Evolutionary conservation across 2,329 filamentous ascomycete species (phyloP).

Genomic region (Monosporascus ibericus): DNA sequence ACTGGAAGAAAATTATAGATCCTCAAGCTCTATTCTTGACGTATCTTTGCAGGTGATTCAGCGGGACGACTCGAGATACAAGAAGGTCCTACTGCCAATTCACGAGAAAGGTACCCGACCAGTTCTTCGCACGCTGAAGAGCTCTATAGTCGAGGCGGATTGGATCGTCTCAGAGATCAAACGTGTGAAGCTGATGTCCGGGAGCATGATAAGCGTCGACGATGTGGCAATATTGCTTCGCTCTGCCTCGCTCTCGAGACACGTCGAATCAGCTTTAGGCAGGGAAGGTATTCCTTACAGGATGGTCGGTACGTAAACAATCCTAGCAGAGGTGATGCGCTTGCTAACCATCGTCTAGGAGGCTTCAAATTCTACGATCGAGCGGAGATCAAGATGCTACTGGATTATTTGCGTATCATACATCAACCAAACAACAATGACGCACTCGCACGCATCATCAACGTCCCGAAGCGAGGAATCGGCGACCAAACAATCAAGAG

Average conservation of each 20-base stretch:
- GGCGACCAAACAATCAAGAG: slow-evolving; percentile 72
- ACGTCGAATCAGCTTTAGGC: slow-evolving; percentile 78
- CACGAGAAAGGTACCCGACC: slow-evolving; percentile 75
- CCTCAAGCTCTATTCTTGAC: slow-evolving; percentile 75
- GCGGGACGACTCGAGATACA: slow-evolving; percentile 74
- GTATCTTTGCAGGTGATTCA: slow-evolving; percentile 82
- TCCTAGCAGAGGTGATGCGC: not conserved
- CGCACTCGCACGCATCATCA: slow-evolving; percentile 76
- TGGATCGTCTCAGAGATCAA: slow-evolving; percentile 87
- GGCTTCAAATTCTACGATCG: slow-evolving; percentile 90
- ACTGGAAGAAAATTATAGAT: slow-evolving; percentile 91
- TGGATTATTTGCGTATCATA: slow-evolving; percentile 85
- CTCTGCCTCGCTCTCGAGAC: slow-evolving; percentile 73
- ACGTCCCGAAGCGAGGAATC: slow-evolving; percentile 73
- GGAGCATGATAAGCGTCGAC: slow-evolving; percentile 62
- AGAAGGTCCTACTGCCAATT: slow-evolving; percentile 73
- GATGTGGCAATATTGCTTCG: slow-evolving; percentile 87
- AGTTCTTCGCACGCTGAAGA: slow-evolving; percentile 70
- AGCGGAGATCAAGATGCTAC: slow-evolving; percentile 75
- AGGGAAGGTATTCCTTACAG: slow-evolving; percentile 79
- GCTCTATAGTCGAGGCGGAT: slow-evolving; percentile 66
- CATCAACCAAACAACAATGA: slow-evolving; percentile 84
- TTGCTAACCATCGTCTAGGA: slow-evolving; percentile 27
- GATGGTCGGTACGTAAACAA: slow-evolving; percentile 63
- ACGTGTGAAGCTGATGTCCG: slow-evolving; percentile 64